These are phyloP conservation scores for Ustilago bromivora DNA, from an alignment of 1,284 basidiomycete species.

Conservation along the genomic window DNA sequence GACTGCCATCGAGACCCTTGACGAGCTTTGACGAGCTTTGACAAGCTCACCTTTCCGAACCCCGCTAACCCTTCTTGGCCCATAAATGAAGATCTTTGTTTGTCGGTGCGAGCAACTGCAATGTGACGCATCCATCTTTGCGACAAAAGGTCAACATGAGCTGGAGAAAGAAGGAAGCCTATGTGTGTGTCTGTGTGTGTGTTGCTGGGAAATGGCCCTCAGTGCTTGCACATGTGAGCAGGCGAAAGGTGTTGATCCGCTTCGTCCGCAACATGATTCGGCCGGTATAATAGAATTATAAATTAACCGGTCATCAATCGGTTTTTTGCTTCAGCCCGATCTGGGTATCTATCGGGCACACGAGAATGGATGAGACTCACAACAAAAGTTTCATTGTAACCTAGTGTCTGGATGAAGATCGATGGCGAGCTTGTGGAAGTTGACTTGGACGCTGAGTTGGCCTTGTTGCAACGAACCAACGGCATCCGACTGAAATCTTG, in stretches of 20 bases:
- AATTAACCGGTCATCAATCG: conserved; percentile 16
- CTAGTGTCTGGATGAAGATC: neutral
- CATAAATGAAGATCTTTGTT: neutral
- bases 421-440: conserved; percentile 6
- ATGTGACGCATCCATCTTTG: conserved; percentile 3
- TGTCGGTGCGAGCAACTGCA: neutral
- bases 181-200: neutral
- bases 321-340: neutral
- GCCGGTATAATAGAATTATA: conserved; percentile 1
- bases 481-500: conserved; percentile 3
- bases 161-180: neutral
- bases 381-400: neutral
- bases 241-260: conserved; percentile 14
- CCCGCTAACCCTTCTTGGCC: neutral
- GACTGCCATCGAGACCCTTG: conserved; percentile 3
- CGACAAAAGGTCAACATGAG: neutral
- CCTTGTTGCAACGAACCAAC: neutral
- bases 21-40: conserved; percentile 9
- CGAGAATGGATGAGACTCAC: neutral
- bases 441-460: neutral
- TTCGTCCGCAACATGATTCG: conserved; percentile 22
- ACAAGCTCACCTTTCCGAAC: neutral
- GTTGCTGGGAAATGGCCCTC: conserved; percentile 19
- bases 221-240: neutral
- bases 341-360: neutral